Base-by-base conservation (phyloP, 352 stramenopile genomes). In the Phytophthora rubi region DNA sequence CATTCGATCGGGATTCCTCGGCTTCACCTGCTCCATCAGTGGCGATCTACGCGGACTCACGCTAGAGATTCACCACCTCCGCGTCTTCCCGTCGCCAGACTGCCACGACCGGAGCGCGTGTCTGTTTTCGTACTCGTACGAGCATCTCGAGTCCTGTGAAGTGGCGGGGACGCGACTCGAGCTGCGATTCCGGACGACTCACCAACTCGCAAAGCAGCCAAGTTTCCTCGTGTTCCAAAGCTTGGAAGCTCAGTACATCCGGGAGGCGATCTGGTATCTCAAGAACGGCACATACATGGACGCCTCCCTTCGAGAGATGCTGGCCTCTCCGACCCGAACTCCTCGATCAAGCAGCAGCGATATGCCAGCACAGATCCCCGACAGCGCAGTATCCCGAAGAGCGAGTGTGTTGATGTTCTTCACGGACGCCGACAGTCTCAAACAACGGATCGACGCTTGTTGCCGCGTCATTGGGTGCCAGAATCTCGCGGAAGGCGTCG, bases 41-140 rank as follows among this genome's bases (percentile, higher is more conserved):
- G 75, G 71, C 4, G 83, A 92, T 21, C 30, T 84, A 13, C 76
- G 83, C 4, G 81, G 82, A 4, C 61, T 91, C 47, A 85, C 86
- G 33, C 74, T 92, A 4, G 80, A 86, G 26, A 32, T 73, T 59
- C 69, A 71, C 12, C 79, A 82, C 54, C 63, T 92, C n/a, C 82
- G 68, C 4, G 77, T 91, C 18, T 91, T 86, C 32, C 83, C 83
- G 4, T 84, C 82, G 0, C 74, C 81, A 0, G 80, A 92, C 35
- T 86, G 73, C 33, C 70, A 78, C 44, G 83, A 91, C 28, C 78
- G 80, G n/a, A 89, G 75, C 18, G 86, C 86, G 10, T 92, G 78
- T 52, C 70, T 92, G 53, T 91, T 93, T 65, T 88, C 76, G 35
- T 93, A 93, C 45, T 53, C 53, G 10, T 92, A 91, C 58, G 80